phyloP scores from a whole-genome alignment of 2,329 filamentous ascomycete genomes.

The Diaporthe nobilis region DNA sequence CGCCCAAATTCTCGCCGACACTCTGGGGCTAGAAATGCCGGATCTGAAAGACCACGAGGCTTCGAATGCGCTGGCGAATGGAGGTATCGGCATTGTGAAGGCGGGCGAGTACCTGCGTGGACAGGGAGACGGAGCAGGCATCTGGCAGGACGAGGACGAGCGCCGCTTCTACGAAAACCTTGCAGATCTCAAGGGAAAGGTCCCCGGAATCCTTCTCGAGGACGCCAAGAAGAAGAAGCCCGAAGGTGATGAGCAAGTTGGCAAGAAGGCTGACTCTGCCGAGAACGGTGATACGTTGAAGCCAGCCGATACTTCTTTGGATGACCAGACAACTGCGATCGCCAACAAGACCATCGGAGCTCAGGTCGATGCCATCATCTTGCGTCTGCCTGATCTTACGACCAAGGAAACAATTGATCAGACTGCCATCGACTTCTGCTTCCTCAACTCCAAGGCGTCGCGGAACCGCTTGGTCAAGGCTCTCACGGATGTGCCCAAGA shows the following conservation, averaged over 20 bases:
- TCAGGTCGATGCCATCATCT: constrained; percentile 91
- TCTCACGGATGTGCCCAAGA: constrained; percentile 94
- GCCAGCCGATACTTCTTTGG: constrained; percentile 65
- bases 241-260: constrained; percentile 85
- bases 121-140: constrained; percentile 90
- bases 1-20: constrained; percentile 91
- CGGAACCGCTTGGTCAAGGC: constrained; percentile 94
- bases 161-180: constrained; percentile 98
- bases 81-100: constrained; percentile 93
- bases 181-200: constrained; percentile 94
- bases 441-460: constrained; percentile 97
- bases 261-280: constrained; percentile 76
- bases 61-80: constrained; percentile 73
- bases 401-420: constrained; percentile 94
- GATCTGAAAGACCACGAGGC: constrained; percentile 89
- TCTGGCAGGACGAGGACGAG: constrained; percentile 99
- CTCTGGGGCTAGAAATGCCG: constrained; percentile 92
- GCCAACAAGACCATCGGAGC: constrained; percentile 98
- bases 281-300: constrained; percentile 68
- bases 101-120: constrained; percentile 93
- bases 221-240: constrained; percentile 94
- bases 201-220: constrained; percentile 92
- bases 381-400: constrained; percentile 90
- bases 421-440: constrained; percentile 96
- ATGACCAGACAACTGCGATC: constrained; percentile 93